Conservation (phyloP, 106 monocot species). For the Dendrobium nobile region DNA sequence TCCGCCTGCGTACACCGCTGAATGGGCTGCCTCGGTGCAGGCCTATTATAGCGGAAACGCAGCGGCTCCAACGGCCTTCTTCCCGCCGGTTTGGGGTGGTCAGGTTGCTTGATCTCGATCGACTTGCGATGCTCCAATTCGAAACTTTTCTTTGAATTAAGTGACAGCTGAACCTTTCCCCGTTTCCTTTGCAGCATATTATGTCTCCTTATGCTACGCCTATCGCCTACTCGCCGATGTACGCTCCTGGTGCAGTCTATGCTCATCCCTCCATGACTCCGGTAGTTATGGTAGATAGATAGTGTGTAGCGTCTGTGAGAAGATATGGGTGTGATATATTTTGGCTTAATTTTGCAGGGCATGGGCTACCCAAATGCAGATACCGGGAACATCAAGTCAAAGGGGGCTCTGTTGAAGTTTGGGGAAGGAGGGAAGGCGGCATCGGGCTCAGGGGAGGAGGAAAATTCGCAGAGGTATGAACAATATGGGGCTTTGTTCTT, state of each 20-base stretch:
- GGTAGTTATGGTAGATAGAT: constrained; percentile 6
- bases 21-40: constrained; percentile 3
- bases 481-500: not conserved
- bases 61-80: constrained; percentile 4
- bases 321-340: not conserved
- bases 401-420: constrained; percentile 9
- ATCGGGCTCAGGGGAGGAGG: constrained; percentile 17
- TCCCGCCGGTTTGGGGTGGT: constrained; percentile 17
- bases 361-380: constrained; percentile 24
- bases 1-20: not conserved
- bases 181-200: constrained; percentile 14
- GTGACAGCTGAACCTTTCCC: not conserved
- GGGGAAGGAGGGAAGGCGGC: constrained; percentile 17
- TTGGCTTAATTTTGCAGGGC: constrained; percentile 17
- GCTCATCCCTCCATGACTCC: constrained; percentile 19
- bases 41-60: constrained; percentile 1
- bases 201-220: constrained; percentile 32
- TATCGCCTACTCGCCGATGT: constrained; percentile 33
- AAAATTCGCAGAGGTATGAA: constrained; percentile 27
- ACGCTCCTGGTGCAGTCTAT: constrained; percentile 20
- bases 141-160: not conserved
- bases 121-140: not conserved
- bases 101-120: constrained; percentile 4
- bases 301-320: not conserved
- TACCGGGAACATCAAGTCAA: constrained; percentile 7